Conservation (phyloP, 2,329 filamentous ascomycete genomes). For the Pezicula rhizophila region DNA sequence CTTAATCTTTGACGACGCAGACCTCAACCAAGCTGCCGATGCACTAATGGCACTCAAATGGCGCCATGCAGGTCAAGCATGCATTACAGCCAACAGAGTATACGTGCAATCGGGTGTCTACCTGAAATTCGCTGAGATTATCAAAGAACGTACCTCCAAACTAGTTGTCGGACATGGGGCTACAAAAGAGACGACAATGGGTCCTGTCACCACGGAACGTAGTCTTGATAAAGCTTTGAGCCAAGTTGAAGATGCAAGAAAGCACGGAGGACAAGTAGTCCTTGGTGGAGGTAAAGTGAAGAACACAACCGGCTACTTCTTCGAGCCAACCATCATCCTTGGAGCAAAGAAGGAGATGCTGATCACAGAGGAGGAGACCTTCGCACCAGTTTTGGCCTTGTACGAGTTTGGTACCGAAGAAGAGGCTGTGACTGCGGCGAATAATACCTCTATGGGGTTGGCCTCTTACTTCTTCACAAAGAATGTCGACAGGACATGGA, state of each 20-base stretch:
- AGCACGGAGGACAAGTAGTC: constrained; percentile 56
- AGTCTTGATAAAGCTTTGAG: constrained; percentile 49
- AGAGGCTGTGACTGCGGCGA: constrained; percentile 53
- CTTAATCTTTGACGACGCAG: constrained; percentile 58
- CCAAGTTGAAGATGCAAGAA: constrained; percentile 59
- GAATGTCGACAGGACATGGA: constrained; percentile 59
- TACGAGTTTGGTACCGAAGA: constrained; percentile 62
- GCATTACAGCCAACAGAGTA: constrained; percentile 59
- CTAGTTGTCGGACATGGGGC: constrained; percentile 58
- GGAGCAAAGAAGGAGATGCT: constrained; percentile 53
- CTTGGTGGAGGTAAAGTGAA: constrained; percentile 52
- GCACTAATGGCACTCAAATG: constrained; percentile 44
- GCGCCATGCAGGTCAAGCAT: constrained; percentile 58
- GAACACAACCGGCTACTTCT: constrained; percentile 55
- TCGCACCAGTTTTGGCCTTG: constrained; percentile 58
- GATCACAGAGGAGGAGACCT: constrained; percentile 54
- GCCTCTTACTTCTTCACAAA: constrained; percentile 66
- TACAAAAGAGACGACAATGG: constrained; percentile 50
- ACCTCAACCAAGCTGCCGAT: constrained; percentile 49
- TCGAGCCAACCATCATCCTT: constrained; percentile 60
- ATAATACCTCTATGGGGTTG: constrained; percentile 56
- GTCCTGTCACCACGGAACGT: constrained; percentile 50
- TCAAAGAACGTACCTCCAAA: constrained; percentile 44
- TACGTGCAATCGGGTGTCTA: constrained; percentile 59
- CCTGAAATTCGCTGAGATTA: constrained; percentile 50